Evolutionary conservation across 1,139 yeast genomes (phyloP).

Genomic region (Pichia sp.): DNA sequence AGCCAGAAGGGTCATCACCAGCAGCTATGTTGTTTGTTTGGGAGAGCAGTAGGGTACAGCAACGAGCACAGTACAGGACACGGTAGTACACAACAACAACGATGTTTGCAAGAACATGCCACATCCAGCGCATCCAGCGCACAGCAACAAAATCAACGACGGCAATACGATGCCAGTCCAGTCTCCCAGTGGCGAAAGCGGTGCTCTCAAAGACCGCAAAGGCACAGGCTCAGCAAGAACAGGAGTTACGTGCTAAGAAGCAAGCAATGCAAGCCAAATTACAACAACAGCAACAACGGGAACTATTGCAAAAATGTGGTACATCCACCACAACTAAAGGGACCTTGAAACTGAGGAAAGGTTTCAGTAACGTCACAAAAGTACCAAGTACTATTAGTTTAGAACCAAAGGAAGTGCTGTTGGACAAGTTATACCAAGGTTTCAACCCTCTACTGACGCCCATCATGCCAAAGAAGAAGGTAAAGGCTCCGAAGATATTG

Average conservation of each 20-base stretch:
- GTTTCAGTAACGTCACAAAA: conserved; percentile 26
- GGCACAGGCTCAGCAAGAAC: conserved; percentile 1
- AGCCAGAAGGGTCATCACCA: too few relatives aligned
- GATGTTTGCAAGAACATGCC: too few relatives aligned
- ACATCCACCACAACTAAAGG: conserved; percentile 8
- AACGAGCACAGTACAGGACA: too few relatives aligned
- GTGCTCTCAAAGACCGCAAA: not conserved
- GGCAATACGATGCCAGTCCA: conserved; percentile 6
- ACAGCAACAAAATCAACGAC: too few relatives aligned
- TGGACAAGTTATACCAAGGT: conserved; percentile 28
- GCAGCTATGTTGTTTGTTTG: too few relatives aligned
- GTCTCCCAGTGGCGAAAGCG: conserved; percentile 3
- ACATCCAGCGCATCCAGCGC: too few relatives aligned
- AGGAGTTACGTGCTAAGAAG: conserved; percentile 1
- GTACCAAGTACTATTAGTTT: conserved; percentile 27
- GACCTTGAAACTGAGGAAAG: conserved; percentile 15
- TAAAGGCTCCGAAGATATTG: conserved; percentile 7
- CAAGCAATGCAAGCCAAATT: too few relatives aligned
- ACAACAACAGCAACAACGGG: conserved; percentile 9
- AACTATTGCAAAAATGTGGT: conserved; percentile 4
- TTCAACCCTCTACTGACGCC: conserved; percentile 28
- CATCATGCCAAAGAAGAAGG: conserved; percentile 18
- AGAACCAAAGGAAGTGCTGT: conserved; percentile 25
- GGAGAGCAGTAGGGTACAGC: too few relatives aligned
- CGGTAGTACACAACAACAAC: too few relatives aligned